A percentile compares a stretch with the other conserved stretches of the same genome.
Evolutionary conservation across 805 yeast genomes (phyloP).

Genomic region (Pichia deserticola): DNA sequence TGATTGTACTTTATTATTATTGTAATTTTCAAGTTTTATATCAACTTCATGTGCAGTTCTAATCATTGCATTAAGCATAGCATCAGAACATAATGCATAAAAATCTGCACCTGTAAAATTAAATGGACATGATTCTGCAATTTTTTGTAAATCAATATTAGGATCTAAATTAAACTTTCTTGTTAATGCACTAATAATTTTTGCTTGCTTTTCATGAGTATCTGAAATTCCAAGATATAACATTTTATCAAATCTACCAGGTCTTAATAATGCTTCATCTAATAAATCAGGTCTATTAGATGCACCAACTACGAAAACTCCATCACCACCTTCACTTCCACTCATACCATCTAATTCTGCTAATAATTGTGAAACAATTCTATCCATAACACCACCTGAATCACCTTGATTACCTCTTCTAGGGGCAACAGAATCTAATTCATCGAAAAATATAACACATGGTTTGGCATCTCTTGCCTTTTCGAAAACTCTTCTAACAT

Average conservation of each 20-base stretch:
- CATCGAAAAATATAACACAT: conserved; percentile 96
- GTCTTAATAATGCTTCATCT: conserved; percentile 89
- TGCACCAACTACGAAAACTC: conserved; percentile 98
- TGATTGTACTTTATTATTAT: conserved; percentile 29
- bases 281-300: conserved; percentile 93
- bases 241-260: conserved; percentile 94
- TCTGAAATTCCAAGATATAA: conserved; percentile 89
- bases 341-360: conserved; percentile 98
- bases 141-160: conserved; percentile 46
- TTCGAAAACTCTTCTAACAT: conserved; percentile 90
- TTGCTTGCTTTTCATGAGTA: conserved; percentile 80
- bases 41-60: conserved; percentile 77
- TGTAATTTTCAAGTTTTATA: conserved; percentile 46
- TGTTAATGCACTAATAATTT: conserved; percentile 81
- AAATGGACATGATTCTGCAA: conserved; percentile 72
- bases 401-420: conserved; percentile 98
- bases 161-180: conserved; percentile 63
- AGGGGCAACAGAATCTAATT: conserved; percentile 96
- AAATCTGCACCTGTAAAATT: conserved; percentile 98
- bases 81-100: conserved; percentile 91
- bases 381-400: conserved; percentile 98
- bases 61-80: conserved; percentile 95
- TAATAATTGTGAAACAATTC: conserved; percentile 89
- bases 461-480: conserved; percentile 95
- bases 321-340: conserved; percentile 66